Conservation (phyloP, 2,329 filamentous ascomycete species). For the Aspergillus luchuensis region DNA sequence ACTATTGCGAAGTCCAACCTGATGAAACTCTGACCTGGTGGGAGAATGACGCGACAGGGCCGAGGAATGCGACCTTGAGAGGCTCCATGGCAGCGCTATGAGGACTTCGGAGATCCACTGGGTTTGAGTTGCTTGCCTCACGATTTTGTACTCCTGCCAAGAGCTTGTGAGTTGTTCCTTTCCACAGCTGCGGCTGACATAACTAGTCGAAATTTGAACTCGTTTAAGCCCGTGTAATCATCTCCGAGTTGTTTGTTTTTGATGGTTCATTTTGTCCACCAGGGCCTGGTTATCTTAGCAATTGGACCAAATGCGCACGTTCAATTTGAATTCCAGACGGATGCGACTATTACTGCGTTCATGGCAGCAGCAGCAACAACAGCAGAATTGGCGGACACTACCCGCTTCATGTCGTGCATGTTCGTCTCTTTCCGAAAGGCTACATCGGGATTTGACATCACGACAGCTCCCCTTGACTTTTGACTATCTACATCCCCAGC, state of each 20-base stretch:
- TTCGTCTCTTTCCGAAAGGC: conserved; percentile 40
- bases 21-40: conserved; percentile 59
- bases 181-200: conserved; percentile 4
- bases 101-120: background rate
- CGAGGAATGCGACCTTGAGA: conserved; percentile 57
- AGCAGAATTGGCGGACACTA: background rate
- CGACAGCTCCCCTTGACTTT: conserved; percentile 53
- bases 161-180: background rate
- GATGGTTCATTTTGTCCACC: background rate
- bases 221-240: background rate
- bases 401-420: conserved; percentile 21
- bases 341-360: conserved; percentile 1
- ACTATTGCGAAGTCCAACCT: conserved; percentile 13
- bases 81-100: conserved; percentile 23
- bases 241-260: background rate
- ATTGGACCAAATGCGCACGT: background rate
- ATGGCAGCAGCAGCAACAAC: conserved; percentile 6
- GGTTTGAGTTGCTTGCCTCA: conserved; percentile 1
- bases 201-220: background rate
- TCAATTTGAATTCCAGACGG: background rate
- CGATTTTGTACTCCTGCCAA: conserved; percentile 1
- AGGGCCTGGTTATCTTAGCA: background rate
- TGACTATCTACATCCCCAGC: conserved; percentile 63
- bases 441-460: conserved; percentile 49
- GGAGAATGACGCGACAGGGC: conserved; percentile 67